Percentiles rank a stretch among this genome's conserved stretches.
Conservation (phyloP, 1,284 basidiomycete species). For the Naganishia sp. region DNA sequence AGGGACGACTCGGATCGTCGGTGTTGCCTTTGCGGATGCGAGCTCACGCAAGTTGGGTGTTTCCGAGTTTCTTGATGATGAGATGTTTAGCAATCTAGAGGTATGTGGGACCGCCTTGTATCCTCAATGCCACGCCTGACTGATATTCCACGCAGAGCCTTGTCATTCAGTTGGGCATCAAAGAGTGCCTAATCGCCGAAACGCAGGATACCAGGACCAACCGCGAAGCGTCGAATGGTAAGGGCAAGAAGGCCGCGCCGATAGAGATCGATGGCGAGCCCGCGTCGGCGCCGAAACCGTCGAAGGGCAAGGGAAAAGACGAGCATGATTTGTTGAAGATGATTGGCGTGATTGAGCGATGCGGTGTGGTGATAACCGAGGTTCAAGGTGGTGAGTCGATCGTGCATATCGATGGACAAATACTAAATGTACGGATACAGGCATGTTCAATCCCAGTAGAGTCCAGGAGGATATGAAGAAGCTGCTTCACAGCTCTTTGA, state of each 20-base stretch:
- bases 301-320: slow-evolving; percentile 36
- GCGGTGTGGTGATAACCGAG: slow-evolving; percentile 86
- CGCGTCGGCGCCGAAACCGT: slow-evolving; percentile 2
- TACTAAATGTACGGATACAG: slow-evolving; percentile 54
- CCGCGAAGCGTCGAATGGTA: slow-evolving; percentile 10
- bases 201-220: slow-evolving; percentile 24
- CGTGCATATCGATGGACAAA: neutral
- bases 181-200: slow-evolving; percentile 73
- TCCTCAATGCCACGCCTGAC: slow-evolving; percentile 4
- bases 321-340: slow-evolving; percentile 87
- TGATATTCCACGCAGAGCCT: slow-evolving; percentile 65
- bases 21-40: slow-evolving; percentile 61
- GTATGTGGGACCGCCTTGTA: slow-evolving; percentile 54
- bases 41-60: slow-evolving; percentile 61
- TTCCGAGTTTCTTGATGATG: slow-evolving; percentile 91
- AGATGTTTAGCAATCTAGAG: slow-evolving; percentile 93
- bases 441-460: slow-evolving; percentile 79
- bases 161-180: slow-evolving; percentile 93
- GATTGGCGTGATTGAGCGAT: slow-evolving; percentile 80
- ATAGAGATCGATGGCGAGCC: slow-evolving; percentile 27
- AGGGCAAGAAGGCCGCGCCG: slow-evolving; percentile 20
- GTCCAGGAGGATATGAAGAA: slow-evolving; percentile 83
- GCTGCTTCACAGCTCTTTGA: slow-evolving; percentile 63
- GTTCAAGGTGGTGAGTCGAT: slow-evolving; percentile 69
- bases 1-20: slow-evolving; percentile 53